Base-by-base conservation (phyloP, 495 filamentous ascomycete species). In the Staphylotrichum tortipilum region DNA sequence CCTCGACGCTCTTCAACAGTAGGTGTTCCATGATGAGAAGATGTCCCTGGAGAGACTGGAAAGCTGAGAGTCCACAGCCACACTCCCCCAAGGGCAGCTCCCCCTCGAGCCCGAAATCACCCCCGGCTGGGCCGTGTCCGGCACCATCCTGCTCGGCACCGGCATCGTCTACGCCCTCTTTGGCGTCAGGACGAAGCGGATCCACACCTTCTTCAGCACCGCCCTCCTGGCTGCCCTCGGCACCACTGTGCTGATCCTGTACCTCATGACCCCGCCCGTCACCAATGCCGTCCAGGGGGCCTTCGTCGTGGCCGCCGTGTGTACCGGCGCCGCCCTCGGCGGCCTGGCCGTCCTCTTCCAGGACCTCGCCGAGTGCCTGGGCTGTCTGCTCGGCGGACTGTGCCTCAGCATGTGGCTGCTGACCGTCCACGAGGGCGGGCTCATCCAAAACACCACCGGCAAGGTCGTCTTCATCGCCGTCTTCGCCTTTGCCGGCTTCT, bases 371-470 rank as follows among this genome's bases (percentile, higher is more conserved):
- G 89, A 97, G 66, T 84, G 86, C 12, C 72, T 95, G 12, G 87
- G 85, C 11, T 95, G 90, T 63, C 70, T 94, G 4, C 75, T 97
- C 1, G 91, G 89, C 11, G 90, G 90, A 4, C 94, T 92, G 62
- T 89, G 81, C 54, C 59, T 92, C 17, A 84, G 85, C 58, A 95
- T 95, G 90, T 95, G 91, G 87, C 60, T 97, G 42, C 72, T 97
- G 28, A 80, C 82, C 9, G 63, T 96, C 18, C 86, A 81, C 51
- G 70, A 82, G 0, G 91, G 88, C 18, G 89, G 88, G 8, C 74
- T 95, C 10, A 69, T 95, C 33, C 67, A 70, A 3, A 72, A 72
- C 1, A 74, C 70, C 7, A 70, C 68, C 29, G 75, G 82, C 17
- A 89, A 83, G 61, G 74, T 78, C 3, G 81, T 84, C 11, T 82